A percentile compares a stretch with the other conserved stretches of the same genome.
phyloP scores from a whole-genome alignment of 2,329 filamentous ascomycete genomes.

The Fusarium zealandicum region DNA sequence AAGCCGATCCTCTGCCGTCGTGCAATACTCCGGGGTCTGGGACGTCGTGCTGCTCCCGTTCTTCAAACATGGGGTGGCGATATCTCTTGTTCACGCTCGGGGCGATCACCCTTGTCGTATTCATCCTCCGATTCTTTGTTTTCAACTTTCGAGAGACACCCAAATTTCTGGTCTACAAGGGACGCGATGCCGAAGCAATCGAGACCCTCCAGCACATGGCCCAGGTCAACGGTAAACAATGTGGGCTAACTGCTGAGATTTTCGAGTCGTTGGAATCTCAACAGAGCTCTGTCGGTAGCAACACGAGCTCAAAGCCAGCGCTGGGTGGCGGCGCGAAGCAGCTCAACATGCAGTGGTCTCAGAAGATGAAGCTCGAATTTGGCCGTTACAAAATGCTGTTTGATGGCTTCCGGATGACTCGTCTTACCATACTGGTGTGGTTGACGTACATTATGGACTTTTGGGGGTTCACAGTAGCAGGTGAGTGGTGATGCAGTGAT shows the following conservation, averaged over 20 bases:
- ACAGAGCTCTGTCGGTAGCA: constrained; percentile 30
- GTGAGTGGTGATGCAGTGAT: constrained; percentile 20
- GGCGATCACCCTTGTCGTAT: constrained; percentile 52
- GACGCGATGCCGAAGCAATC: constrained; percentile 55
- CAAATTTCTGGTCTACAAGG: constrained; percentile 54
- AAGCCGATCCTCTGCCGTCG: constrained; percentile 50
- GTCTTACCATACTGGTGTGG: constrained; percentile 47
- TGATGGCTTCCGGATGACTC: constrained; percentile 44
- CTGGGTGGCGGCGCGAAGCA: constrained; percentile 29
- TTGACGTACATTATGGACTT: constrained; percentile 51
- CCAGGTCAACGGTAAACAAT: constrained; percentile 46
- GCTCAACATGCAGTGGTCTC: constrained; percentile 14
- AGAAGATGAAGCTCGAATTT: constrained; percentile 29
- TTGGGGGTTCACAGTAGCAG: constrained; percentile 50
- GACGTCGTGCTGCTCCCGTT: constrained; percentile 47
- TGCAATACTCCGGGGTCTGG: constrained; percentile 48
- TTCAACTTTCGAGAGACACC: constrained; percentile 58
- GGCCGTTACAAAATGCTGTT: constrained; percentile 46
- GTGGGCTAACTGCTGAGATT: constrained; percentile 48
- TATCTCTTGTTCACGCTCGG: constrained; percentile 56
- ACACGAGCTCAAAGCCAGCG: constrained; percentile 18
- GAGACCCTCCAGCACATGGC: constrained; percentile 57
- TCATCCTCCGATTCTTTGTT: constrained; percentile 54
- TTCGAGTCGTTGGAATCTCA: constrained; percentile 43
- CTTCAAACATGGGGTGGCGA: constrained; percentile 59